Evolutionary conservation across 805 yeast genomes (phyloP), one percentile per base, ranked within the genome.

Genomic region (Wickerhamiella lipophila): DNA sequence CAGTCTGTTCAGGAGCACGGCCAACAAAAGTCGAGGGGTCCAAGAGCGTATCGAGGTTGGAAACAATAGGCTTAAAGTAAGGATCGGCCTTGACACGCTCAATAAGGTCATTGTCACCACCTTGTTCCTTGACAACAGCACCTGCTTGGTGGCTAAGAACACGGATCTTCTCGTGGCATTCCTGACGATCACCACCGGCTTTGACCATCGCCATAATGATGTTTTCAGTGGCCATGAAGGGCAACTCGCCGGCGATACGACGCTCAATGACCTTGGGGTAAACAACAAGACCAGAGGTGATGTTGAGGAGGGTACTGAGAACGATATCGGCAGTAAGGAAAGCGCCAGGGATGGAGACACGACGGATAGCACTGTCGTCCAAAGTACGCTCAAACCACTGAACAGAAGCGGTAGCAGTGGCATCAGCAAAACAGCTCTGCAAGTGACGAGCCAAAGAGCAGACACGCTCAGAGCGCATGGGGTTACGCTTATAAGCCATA

Each of bases 141-240:
- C 95, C 88, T 11, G 98, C 98, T 72, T 92, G 89, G 67, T 92
- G 98, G 11, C 96, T 85, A 52, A 92, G 75, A 26, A 92, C 97
- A 69, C 98, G 81, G 69, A 92, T 88, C 69, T 83, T 83, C 73
- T 92, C 98, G 69, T 92, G 98, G 63, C 95, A 89, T 51, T 89
- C 96, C 74, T 92, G 98, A 76, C 98, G 83, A 27, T 94, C 87
- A 27, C 84, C 97, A 59, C 97, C 97, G 66, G 82, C 81, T 69
- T 87, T 94, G 51, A 92, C 98, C 96, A 92, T 92, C 48, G 98
- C 98, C 98, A 92, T 92, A 67, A 92, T 92, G 67, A 92, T 77
- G 70, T 92, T 92, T 72, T 92, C 98, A 51, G 98, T 92, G 57
- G 98, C 98, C 98, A 92, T 92, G 76, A 92, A 92, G 58, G 98